phyloP scores from a whole-genome alignment of 2,329 filamentous ascomycete species.

The Ceratocystis destructans region DNA sequence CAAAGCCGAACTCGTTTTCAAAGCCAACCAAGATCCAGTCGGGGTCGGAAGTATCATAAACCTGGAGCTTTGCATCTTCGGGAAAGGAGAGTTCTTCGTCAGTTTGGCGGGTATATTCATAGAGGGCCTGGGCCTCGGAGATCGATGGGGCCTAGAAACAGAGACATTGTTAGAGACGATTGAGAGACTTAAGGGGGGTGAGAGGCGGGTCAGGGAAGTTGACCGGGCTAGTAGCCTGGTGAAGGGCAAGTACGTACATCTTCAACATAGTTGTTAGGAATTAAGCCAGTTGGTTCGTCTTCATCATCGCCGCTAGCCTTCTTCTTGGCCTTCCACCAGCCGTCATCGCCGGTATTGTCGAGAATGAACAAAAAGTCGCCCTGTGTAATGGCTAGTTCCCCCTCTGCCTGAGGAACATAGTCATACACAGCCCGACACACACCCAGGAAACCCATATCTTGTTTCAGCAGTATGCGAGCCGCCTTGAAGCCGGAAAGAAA shows the following conservation, averaged over 20 bases:
- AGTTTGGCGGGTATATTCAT: constrained; percentile 92
- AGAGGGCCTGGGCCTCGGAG: constrained; percentile 69
- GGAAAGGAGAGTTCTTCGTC: constrained; percentile 95
- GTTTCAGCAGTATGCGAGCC: neutral
- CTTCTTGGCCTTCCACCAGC: constrained; percentile 97
- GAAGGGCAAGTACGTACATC: constrained; percentile 42
- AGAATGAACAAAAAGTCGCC: constrained; percentile 81
- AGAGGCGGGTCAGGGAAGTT: neutral
- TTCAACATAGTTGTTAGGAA: constrained; percentile 92
- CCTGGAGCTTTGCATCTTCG: constrained; percentile 68
- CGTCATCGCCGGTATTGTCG: constrained; percentile 61
- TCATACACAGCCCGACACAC: constrained; percentile 87
- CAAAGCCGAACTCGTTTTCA: constrained; percentile 81
- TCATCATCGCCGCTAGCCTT: constrained; percentile 70
- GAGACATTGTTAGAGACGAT: constrained; percentile 11
- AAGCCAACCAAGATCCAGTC: constrained; percentile 92
- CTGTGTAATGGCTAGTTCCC: constrained; percentile 71
- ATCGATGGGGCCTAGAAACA: constrained; percentile 41
- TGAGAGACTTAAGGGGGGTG: neutral
- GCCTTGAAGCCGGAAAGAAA: neutral
- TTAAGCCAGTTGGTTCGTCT: constrained; percentile 76
- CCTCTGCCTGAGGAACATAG: constrained; percentile 74
- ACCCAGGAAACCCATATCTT: constrained; percentile 73
- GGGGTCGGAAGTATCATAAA: constrained; percentile 82
- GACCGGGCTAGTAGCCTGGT: neutral